A percentile compares a stretch with the other conserved stretches of the same genome.
phyloP scores from a whole-genome alignment of 2,329 filamentous ascomycete species.

The Fusarium sp. region DNA sequence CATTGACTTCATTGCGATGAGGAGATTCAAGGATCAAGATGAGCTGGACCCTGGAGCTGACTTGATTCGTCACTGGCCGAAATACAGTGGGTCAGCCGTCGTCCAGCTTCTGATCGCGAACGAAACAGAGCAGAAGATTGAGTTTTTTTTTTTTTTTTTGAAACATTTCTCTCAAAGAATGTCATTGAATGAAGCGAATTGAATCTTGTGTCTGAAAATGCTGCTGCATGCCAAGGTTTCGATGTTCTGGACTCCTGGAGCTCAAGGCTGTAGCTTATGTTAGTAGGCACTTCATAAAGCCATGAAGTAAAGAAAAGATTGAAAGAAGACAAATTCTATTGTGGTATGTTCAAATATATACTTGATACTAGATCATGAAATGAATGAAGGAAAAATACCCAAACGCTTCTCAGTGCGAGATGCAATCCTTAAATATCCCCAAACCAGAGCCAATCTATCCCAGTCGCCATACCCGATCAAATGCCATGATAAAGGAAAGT shows the following conservation, averaged over 20 bases:
- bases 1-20: neutral
- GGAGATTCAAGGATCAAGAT: neutral
- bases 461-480: neutral
- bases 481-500: constrained; percentile 1
- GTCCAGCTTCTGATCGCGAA: neutral
- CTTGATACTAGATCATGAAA: constrained; percentile 7
- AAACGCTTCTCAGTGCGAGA: constrained; percentile 11
- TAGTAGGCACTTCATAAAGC: neutral
- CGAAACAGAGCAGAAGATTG: neutral
- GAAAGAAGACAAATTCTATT: neutral
- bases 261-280: neutral
- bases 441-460: neutral
- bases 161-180: neutral
- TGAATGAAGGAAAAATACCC: constrained; percentile 7
- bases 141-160: too few species aligned
- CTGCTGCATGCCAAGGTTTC: neutral
- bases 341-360: constrained; percentile 4
- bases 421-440: neutral
- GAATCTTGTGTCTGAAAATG: neutral
- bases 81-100: neutral
- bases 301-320: neutral
- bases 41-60: neutral
- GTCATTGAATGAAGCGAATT: neutral
- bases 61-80: neutral
- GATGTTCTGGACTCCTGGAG: neutral